Evolutionary conservation across 306 rosid genomes (phyloP).

Genomic region (Hylodesmum podocarpum): DNA sequence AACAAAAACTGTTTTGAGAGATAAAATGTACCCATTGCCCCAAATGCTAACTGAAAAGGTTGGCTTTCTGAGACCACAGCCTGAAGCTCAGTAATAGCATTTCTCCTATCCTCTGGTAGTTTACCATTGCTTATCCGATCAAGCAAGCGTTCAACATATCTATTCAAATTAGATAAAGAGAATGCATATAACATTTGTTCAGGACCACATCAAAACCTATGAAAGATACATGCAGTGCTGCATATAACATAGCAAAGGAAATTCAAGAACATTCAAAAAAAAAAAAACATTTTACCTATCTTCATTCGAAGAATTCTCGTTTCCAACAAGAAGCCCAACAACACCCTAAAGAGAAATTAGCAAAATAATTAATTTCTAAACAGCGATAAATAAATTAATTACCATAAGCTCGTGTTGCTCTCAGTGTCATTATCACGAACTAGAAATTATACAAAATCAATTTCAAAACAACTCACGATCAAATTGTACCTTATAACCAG

Average conservation of each 20-base stretch:
- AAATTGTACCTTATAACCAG: constrained; percentile 79
- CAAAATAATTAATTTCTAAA: background rate
- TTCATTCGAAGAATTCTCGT: constrained; percentile 78
- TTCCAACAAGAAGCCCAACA: constrained; percentile 87
- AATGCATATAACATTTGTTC: background rate
- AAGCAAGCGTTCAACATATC: constrained; percentile 87
- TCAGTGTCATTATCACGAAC: background rate
- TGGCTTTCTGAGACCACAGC: constrained; percentile 78
- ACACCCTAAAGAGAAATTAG: constrained; percentile 59
- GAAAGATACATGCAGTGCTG: background rate
- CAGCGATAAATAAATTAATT: background rate
- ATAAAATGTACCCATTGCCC: constrained; percentile 76
- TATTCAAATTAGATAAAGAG: constrained; percentile 31
- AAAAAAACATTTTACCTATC: constrained; percentile 63
- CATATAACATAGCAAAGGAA: background rate
- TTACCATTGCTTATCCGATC: constrained; percentile 93
- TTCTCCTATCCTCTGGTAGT: constrained; percentile 81
- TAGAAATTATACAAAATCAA: background rate
- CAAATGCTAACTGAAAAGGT: constrained; percentile 82
- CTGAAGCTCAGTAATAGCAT: constrained; percentile 88
- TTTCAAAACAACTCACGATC: background rate
- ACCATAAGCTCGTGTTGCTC: constrained; percentile 1
- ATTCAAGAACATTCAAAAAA: background rate
- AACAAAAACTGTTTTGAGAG: background rate
- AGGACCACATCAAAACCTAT: background rate